Evolutionary conservation across 768 basidiomycete species (phyloP).

Genomic region (Leccinum arenicola): DNA sequence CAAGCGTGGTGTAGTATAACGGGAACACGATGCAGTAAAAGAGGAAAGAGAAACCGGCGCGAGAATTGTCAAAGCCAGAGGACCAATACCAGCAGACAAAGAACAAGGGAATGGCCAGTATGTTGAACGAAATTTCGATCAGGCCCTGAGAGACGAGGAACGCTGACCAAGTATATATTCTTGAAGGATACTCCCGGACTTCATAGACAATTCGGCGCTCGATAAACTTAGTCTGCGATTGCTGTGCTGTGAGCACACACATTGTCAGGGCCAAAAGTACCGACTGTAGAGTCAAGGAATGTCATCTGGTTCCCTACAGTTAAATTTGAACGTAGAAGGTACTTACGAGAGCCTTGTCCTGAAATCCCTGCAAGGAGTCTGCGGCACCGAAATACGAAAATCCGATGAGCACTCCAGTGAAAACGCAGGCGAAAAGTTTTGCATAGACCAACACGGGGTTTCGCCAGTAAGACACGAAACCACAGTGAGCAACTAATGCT

Average conservation of each 20-base stretch:
- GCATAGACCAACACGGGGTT: slow-evolving; percentile 39
- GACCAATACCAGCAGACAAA: slow-evolving; percentile 52
- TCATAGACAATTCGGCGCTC: slow-evolving; percentile 55
- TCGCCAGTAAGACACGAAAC: slow-evolving; percentile 37
- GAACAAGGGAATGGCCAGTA: slow-evolving; percentile 37
- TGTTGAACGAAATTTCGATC: slow-evolving; percentile 45
- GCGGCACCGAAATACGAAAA: slow-evolving; percentile 41
- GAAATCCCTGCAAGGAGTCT: slow-evolving; percentile 38
- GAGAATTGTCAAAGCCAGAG: slow-evolving; percentile 36
- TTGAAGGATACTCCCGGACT: slow-evolving; percentile 59
- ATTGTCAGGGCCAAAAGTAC: slow-evolving; percentile 49
- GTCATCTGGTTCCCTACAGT: neutral
- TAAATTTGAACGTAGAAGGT: neutral
- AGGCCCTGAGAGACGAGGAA: slow-evolving; percentile 53
- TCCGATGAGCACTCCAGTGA: slow-evolving; percentile 37
- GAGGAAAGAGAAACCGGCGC: slow-evolving; percentile 41
- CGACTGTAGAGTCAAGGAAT: slow-evolving; percentile 29
- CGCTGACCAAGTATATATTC: slow-evolving; percentile 63
- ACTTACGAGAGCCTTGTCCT: slow-evolving; percentile 43
- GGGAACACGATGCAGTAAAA: slow-evolving; percentile 38
- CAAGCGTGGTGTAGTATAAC: slow-evolving; percentile 44
- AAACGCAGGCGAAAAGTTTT: slow-evolving; percentile 37
- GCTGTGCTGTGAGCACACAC: slow-evolving; percentile 49
- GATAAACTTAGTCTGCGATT: slow-evolving; percentile 59
- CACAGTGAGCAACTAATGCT: slow-evolving; percentile 29